These are phyloP conservation scores for Pezicula radicicola DNA, from an alignment of 2,329 filamentous ascomycete genomes.

Conservation along the genomic window DNA sequence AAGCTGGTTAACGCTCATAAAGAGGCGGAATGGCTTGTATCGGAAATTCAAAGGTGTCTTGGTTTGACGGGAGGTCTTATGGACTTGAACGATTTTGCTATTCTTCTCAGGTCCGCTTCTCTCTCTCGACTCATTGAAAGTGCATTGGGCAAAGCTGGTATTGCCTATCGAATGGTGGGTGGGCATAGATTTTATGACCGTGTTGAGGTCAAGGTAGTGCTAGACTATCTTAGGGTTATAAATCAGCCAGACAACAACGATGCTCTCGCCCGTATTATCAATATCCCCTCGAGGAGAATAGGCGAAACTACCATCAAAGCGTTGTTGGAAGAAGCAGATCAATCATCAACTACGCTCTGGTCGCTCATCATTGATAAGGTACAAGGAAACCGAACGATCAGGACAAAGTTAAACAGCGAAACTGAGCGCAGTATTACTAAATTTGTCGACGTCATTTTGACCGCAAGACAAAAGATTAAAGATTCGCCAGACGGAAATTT, in stretches of 20 bases:
- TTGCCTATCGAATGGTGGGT: constrained; percentile 89
- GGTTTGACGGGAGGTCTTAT: constrained; percentile 73
- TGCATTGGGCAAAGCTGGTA: constrained; percentile 73
- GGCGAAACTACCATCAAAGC: constrained; percentile 75
- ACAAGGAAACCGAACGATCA: constrained; percentile 46
- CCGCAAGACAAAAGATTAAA: constrained; percentile 50
- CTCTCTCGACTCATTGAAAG: constrained; percentile 85
- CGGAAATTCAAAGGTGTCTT: constrained; percentile 71
- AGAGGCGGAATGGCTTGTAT: constrained; percentile 87
- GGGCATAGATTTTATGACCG: constrained; percentile 91
- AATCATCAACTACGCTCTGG: constrained; percentile 70
- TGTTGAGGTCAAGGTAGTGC: constrained; percentile 77
- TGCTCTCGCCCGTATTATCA: constrained; percentile 78
- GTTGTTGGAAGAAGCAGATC: constrained; percentile 74
- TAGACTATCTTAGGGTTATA: constrained; percentile 86
- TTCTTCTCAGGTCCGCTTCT: constrained; percentile 80
- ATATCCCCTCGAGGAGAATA: constrained; percentile 76
- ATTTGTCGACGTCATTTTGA: constrained; percentile 59
- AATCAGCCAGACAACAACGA: constrained; percentile 86
- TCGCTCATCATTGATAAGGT: constrained; percentile 59
- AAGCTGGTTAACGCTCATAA: constrained; percentile 64
- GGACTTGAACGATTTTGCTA: constrained; percentile 73
- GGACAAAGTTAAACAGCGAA: constrained; percentile 51
- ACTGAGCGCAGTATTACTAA: constrained; percentile 53
- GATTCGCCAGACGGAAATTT: constrained; percentile 11